Base-by-base conservation (phyloP, 768 basidiomycete genomes). In the Agaricus blazei region DNA sequence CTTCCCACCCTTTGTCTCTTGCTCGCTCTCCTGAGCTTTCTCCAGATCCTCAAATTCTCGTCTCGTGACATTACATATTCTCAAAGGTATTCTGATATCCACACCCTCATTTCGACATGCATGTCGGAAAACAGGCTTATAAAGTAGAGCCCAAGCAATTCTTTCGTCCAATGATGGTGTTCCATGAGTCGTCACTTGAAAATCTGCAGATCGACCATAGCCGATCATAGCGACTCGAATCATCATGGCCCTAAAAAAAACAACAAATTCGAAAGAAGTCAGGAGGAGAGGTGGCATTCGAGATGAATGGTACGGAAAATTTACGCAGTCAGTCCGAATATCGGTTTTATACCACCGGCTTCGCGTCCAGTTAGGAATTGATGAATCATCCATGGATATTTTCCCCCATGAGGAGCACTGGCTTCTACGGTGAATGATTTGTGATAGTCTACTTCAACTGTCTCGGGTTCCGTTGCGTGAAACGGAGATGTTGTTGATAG, bases 361-460 rank as follows among this genome's bases (percentile, higher is more conserved):
- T 96, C 93, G 41, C 92, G 74, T 0, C 93, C 93, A 1, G 93
- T 96, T 49, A 93, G 74, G 72, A 96, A 96, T 15, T 77, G 73
- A 68, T 95, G 93, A 59, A 83, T 75, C 24, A 90, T 81, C 15
- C 78, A 71, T 5, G 65, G 65, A 40, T 77, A 70, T 40, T 63
- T 67, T 2, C 62, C 52, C 6, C 65, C 68, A 7, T 73, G 70
- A 1, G 75, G 73, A 23, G 74, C 72, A n/a, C 68, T 66, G 66
- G 75, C 79, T 11, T 69, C 64, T 29, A 76, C 63, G 62, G 93
- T 92, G 26, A 62, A 70, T 48, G 74, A 83, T 0, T 84, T 81
- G 65, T 93, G 83, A 64, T 92, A 92, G 1, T 77, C 72, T 1
- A 80, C 73, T 63, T 85, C 84, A 4, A 78, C 61, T 15, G 72